Base-by-base conservation (phyloP, 345 rosid genomes). In the Populus euphratica region DNA sequence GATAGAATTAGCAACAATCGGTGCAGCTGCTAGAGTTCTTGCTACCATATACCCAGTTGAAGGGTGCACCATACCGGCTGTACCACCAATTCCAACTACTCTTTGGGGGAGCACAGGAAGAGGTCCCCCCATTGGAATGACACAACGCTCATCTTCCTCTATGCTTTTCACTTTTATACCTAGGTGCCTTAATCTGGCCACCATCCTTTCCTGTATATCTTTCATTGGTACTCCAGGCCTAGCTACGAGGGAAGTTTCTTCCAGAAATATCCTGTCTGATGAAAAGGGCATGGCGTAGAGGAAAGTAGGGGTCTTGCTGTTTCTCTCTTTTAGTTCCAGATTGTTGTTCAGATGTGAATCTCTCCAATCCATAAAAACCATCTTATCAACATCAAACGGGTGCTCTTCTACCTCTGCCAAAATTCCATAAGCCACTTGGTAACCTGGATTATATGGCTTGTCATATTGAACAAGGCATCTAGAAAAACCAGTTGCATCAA, bases 341-440 rank as follows among this genome's bases (percentile, higher is more conserved):
- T 83, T 77, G 23, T 78, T 71, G 44, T 82, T 81, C 17, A 96
- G 85, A 86, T 96, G 99, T 0, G 80, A 93, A 82, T 96, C 98
- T 85, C 99, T 90, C 99, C 99, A 96, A 47, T 96, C 99, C 98
- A 96, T 96, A 49, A 96, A 96, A 79, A 96, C 79, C 99, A 96
- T 96, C 80, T 92, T 96, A 72, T 96, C 94, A 0, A 90, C 91
- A 83, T 96, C 96, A 52, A 93, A 96, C 0, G 99, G 97, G 73
- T 96, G 99, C 62, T 89, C 93, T 69, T 96, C 99, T 16, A 93
- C 99, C 81, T 96, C 98, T 13, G 98, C 99, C 65, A 96, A 74
- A 59, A 96, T 90, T 62, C 99, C 99, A 68, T 93, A 93, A 0
- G 99, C 99, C 65, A 96, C 93, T 82, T 96, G 99, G 81, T 96